phyloP scores from a whole-genome alignment of 257 asterid genomes.

The Solanum chilense region DNA sequence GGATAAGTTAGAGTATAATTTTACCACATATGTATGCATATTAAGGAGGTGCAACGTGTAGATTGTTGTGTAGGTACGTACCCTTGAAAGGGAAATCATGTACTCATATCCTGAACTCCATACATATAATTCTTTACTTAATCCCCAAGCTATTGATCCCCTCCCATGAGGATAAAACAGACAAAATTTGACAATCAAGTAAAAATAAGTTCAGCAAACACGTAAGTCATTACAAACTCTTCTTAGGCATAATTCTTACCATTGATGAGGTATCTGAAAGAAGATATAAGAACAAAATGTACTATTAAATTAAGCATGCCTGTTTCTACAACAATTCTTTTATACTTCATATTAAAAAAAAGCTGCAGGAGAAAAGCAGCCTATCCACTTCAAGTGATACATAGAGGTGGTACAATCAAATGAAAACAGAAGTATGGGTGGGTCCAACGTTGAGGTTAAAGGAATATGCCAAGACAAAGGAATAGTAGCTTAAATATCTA shows the following conservation, averaged over 20 bases:
- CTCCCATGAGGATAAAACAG: not conserved
- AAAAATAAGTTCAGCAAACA: not conserved
- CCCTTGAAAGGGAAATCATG: too few relatives aligned
- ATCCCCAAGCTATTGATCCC: not conserved
- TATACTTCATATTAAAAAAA: not conserved
- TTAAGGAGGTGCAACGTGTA: too few relatives aligned
- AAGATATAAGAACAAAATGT: not conserved
- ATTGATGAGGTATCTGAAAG: not conserved
- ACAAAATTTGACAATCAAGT: not conserved
- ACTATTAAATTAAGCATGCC: not conserved
- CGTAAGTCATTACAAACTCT: not conserved
- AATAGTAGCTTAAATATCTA: not conserved
- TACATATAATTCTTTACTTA: not conserved
- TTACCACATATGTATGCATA: too few relatives aligned
- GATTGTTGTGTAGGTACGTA: too few relatives aligned
- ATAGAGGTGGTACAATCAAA: not conserved
- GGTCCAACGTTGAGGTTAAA: not conserved
- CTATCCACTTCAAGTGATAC: not conserved
- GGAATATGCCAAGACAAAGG: not conserved
- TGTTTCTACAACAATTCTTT: not conserved
- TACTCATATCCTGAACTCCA: not conserved
- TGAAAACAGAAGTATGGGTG: not conserved
- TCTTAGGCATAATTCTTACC: not conserved
- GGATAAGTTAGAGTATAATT: too few relatives aligned
- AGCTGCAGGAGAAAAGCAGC: not conserved